Base-by-base conservation (phyloP, 257 asterid species). In the Solanum raphanifolium region DNA sequence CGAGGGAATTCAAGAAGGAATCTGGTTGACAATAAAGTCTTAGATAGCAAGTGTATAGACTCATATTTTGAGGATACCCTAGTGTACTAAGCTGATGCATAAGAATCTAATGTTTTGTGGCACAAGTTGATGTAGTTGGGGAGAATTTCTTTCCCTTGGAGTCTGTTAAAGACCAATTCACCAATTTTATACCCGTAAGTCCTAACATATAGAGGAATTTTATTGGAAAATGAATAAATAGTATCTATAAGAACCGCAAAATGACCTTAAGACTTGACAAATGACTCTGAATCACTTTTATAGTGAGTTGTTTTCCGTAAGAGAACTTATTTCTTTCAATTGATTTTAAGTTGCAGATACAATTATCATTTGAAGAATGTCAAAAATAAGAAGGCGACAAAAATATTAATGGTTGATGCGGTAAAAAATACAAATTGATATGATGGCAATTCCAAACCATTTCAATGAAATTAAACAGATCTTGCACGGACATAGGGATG, bases 401-500 rank as follows among this genome's bases (percentile, higher is more conserved):
- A 25, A 69, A 81, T 81, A 25, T 81, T 29, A 18, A 29, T 29
- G 39, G 69, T 81, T 81, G 41, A 81, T 46, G 66, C 68, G 10
- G 18, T 46, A 46, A 13, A 43, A 46, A 46, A 46, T 46, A 20
- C 39, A n/a, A 21, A 83, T 72, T 3, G 32, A 32, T 79, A 31
- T 48, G 16, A 48, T 20, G 73, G 87, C 46, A 71, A 88, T n/a
- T 35, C 20, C 85, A 48, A 90, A 95, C 99, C 98, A 93, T 94
- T 25, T 94, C 94, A 90, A 94, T 93, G 39, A 89, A 92, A 87
- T 92, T 73, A 90, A 96, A 96, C 86, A 96, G 93, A 84, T 96
- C 98, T 8, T 88, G 93, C 32, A 96, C 95, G 60, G 99, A 95
- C 36, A 95, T 94, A 23, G 98, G 98, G 74, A 96, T 96, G 58